phyloP scores from a whole-genome alignment of 495 filamentous ascomycete species.

The Penicillium steckii region DNA sequence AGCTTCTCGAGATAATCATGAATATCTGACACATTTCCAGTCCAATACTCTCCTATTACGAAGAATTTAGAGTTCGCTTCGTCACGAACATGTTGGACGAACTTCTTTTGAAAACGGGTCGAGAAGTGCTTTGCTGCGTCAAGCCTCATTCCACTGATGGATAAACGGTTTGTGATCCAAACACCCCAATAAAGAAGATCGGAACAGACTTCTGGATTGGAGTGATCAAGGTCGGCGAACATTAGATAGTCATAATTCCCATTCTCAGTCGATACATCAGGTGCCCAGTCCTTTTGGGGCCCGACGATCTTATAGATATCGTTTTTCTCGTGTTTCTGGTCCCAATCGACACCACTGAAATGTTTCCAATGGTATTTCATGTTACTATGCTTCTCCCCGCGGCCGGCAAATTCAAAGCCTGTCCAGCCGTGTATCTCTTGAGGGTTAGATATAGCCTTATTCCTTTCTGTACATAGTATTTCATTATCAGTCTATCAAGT shows the following conservation, averaged over 20 bases:
- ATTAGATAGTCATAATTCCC: slow-evolving; percentile 75
- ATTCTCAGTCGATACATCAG: slow-evolving; percentile 62
- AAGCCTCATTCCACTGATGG: slow-evolving; percentile 67
- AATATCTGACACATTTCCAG: slow-evolving; percentile 54
- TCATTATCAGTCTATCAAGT: neutral
- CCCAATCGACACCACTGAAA: slow-evolving; percentile 70
- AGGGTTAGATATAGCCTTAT: slow-evolving; percentile 51
- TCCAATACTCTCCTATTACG: slow-evolving; percentile 75
- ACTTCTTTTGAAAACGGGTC: slow-evolving; percentile 59
- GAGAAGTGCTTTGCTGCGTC: slow-evolving; percentile 75
- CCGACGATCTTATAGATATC: slow-evolving; percentile 70
- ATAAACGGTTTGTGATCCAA: slow-evolving; percentile 60
- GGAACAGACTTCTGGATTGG: slow-evolving; percentile 59
- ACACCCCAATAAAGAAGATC: slow-evolving; percentile 67
- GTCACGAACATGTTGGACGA: slow-evolving; percentile 53
- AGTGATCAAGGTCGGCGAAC: slow-evolving; percentile 66
- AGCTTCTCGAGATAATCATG: slow-evolving; percentile 58
- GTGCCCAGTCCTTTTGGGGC: slow-evolving; percentile 63
- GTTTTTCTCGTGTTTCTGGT: slow-evolving; percentile 53
- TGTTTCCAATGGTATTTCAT: slow-evolving; percentile 69
- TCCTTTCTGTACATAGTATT: slow-evolving; percentile 52
- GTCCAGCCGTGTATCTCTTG: slow-evolving; percentile 69
- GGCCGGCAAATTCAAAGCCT: slow-evolving; percentile 62
- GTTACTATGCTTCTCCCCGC: slow-evolving; percentile 56
- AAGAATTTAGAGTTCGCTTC: slow-evolving; percentile 55